Evolutionary conservation across 352 stramenopile genomes (phyloP).

Genomic region (Phytopythium cucurbitacearum): DNA sequence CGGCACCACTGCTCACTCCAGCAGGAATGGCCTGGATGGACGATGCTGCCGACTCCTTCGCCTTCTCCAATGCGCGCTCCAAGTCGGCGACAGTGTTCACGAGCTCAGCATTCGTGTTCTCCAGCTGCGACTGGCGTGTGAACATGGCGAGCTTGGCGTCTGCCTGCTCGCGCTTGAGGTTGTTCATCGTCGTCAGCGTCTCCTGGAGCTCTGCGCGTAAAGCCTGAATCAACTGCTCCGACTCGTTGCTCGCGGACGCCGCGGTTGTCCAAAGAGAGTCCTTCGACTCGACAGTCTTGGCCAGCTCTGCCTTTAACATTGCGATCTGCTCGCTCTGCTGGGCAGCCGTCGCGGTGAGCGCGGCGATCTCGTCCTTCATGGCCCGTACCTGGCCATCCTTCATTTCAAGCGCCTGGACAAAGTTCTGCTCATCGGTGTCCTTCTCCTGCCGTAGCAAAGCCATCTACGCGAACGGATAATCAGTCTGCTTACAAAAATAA

Average conservation of each 20-base stretch:
- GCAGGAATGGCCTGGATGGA: background rate
- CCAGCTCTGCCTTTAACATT: conserved; percentile 41
- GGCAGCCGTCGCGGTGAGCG: conserved; percentile 27
- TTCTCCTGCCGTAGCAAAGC: conserved; percentile 52
- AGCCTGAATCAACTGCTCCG: conserved; percentile 53
- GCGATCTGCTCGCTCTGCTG: conserved; percentile 34
- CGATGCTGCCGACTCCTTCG: conserved; percentile 20
- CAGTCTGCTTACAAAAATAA: conserved; percentile 1
- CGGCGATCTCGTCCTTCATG: conserved; percentile 35
- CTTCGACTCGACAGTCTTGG: conserved; percentile 51
- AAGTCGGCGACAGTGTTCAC: conserved; percentile 59
- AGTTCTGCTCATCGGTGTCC: conserved; percentile 63
- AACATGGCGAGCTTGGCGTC: conserved; percentile 71
- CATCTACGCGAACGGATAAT: conserved; percentile 21
- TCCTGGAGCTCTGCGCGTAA: conserved; percentile 66
- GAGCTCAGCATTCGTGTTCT: conserved; percentile 72
- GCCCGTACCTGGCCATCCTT: conserved; percentile 63
- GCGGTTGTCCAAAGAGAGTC: conserved; percentile 65
- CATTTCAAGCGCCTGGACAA: conserved; percentile 63
- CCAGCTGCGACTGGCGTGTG: conserved; percentile 63
- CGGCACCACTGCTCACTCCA: background rate
- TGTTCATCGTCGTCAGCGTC: conserved; percentile 45
- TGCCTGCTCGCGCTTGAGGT: conserved; percentile 58
- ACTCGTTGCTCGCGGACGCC: conserved; percentile 62
- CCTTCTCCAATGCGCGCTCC: conserved; percentile 50